Conservation (phyloP, 768 basidiomycete species). For the Phlebiopsis flavidoalba region DNA sequence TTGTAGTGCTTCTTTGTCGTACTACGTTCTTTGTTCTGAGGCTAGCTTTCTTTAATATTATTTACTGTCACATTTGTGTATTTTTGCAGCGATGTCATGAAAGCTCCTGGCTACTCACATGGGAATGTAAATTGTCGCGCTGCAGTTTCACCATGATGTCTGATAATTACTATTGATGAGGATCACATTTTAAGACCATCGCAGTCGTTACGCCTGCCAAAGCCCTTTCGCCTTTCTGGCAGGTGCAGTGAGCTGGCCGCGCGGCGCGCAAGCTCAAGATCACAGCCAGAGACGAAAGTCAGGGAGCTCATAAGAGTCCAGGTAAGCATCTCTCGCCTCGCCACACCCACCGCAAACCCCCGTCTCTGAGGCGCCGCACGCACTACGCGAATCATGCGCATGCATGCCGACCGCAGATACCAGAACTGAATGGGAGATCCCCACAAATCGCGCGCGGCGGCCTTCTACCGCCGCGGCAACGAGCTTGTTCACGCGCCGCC, state of each 20-base stretch:
- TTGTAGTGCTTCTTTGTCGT: too few species aligned
- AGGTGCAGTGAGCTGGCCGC: conserved; percentile 45
- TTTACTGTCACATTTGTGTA: too few species aligned
- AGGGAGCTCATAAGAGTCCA: conserved; percentile 77
- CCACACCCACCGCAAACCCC: not conserved
- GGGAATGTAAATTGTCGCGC: too few species aligned
- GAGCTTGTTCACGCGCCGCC: conserved; percentile 64
- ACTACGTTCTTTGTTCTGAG: too few species aligned
- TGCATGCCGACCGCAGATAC: conserved; percentile 39
- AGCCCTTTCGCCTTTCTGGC: too few species aligned
- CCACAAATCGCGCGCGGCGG: conserved; percentile 74
- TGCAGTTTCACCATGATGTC: too few species aligned
- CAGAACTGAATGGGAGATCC: conserved; percentile 58
- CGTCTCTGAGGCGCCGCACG: not conserved
- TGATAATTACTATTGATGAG: too few species aligned
- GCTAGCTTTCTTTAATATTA: too few species aligned
- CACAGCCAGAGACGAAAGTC: conserved; percentile 59
- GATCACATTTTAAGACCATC: too few species aligned
- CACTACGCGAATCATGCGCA: not conserved
- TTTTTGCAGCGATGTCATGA: too few species aligned
- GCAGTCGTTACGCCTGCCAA: too few species aligned
- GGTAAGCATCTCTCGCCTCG: conserved; percentile 32
- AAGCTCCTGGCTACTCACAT: too few species aligned
- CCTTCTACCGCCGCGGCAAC: conserved; percentile 47
- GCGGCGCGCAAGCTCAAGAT: conserved; percentile 52